A percentile compares a stretch with the other conserved stretches of the same genome.
Conservation (phyloP, 192 early-diverging fungal genomes). For the Allomyces macrogynus region DNA sequence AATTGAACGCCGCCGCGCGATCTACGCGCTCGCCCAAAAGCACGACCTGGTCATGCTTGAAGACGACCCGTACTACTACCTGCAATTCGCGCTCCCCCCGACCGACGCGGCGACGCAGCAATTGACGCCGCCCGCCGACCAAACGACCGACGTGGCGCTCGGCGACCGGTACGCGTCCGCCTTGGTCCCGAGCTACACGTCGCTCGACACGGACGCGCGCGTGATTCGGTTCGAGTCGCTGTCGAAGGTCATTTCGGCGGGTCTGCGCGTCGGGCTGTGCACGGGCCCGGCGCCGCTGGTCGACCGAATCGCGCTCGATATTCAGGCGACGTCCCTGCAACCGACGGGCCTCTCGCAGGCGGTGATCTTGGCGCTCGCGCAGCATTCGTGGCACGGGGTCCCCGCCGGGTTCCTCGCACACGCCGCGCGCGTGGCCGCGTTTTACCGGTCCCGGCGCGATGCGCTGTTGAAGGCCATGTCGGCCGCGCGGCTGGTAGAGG, state of each 20-base stretch:
- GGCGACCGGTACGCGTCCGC: neutral
- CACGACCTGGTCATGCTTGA: conserved; percentile 74
- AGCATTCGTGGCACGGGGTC: conserved; percentile 42
- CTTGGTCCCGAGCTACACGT: conserved; percentile 58
- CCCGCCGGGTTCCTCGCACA: conserved; percentile 59
- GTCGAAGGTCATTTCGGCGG: conserved; percentile 77
- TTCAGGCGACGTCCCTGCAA: conserved; percentile 62
- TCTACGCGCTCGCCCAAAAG: conserved; percentile 55
- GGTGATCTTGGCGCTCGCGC: conserved; percentile 45
- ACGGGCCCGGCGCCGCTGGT: conserved; percentile 46
- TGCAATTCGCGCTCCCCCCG: conserved; percentile 34
- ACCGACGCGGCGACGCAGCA: conserved; percentile 8
- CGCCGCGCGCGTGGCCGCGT: conserved; percentile 37
- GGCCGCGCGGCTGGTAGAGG: conserved; percentile 24
- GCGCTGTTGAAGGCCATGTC: conserved; percentile 39
- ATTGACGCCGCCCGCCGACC: conserved; percentile 8
- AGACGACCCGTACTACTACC: conserved; percentile 89
- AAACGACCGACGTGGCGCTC: neutral
- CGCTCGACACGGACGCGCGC: conserved; percentile 68
- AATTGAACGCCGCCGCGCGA: conserved; percentile 45
- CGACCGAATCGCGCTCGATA: conserved; percentile 61
- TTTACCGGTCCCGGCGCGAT: conserved; percentile 53
- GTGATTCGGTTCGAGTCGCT: conserved; percentile 83
- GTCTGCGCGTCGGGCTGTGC: conserved; percentile 65
- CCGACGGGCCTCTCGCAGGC: conserved; percentile 64